Evolutionary conservation across 148 eudicot genomes (phyloP).

Genomic region (Rhododendron vialii): DNA sequence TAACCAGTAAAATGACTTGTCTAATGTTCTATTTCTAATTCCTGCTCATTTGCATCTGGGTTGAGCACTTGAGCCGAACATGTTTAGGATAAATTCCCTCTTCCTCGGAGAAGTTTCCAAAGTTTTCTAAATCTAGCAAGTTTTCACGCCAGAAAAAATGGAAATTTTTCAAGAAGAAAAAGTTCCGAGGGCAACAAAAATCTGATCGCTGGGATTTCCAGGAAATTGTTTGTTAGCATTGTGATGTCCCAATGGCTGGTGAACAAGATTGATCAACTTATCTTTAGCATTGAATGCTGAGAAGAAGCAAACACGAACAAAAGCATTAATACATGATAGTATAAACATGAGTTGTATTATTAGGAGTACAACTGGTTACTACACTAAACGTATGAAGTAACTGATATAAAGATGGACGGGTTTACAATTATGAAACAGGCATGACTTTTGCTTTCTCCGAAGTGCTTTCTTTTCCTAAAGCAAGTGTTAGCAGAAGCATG

Average conservation of each 20-base stretch:
- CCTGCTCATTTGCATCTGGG: neutral
- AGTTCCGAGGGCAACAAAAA: too few relatives aligned
- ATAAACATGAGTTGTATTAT: neutral
- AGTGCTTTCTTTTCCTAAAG: neutral
- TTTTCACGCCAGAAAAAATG: too few relatives aligned
- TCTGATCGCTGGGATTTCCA: neutral
- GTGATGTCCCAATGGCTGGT: neutral
- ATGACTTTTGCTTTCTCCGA: neutral
- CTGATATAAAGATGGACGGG: neutral
- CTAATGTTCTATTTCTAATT: neutral
- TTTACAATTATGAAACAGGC: neutral
- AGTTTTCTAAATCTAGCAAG: too few relatives aligned
- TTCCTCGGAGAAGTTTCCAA: too few relatives aligned
- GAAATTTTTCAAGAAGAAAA: too few relatives aligned
- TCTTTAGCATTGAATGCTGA: neutral
- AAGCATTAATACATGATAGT: neutral
- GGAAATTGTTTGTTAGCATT: neutral
- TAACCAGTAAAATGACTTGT: neutral
- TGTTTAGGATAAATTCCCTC: neutral
- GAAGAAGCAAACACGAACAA: neutral
- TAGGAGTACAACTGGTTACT: neutral
- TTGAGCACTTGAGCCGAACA: neutral
- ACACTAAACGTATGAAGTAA: neutral
- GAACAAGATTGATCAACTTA: neutral
- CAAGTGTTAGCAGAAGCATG: conserved; percentile 29